phyloP scores from a whole-genome alignment of 106 monocot species.

The Triglochin maritima region DNA sequence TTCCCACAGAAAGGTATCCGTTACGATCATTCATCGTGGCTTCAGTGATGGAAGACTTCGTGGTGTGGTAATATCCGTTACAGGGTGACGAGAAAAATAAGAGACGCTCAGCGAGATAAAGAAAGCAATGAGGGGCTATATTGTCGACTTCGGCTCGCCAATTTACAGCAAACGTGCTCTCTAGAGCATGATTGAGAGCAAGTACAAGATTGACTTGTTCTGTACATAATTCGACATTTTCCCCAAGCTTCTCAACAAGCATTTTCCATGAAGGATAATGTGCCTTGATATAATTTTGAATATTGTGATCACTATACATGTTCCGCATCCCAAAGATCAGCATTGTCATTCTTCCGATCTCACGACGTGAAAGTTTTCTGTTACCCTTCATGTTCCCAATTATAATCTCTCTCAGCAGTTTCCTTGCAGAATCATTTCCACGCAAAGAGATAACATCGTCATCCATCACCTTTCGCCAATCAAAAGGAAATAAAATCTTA shows the following conservation, averaged over 20 bases:
- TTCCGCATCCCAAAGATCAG: constrained; percentile 18
- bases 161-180: constrained; percentile 3
- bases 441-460: constrained; percentile 8
- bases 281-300: too few species aligned
- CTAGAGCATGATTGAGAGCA: constrained; percentile 6
- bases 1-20: not conserved
- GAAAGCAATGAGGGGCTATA: constrained; percentile 29
- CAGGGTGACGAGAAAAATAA: constrained; percentile 21
- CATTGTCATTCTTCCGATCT: constrained; percentile 28
- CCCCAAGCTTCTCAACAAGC: constrained; percentile 5
- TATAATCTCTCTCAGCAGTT: constrained; percentile 11
- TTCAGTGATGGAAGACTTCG: constrained; percentile 25
- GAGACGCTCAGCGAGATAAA: constrained; percentile 33
- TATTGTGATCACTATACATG: not conserved
- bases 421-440: constrained; percentile 4
- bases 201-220: not conserved
- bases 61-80: constrained; percentile 7
- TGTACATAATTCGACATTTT: not conserved
- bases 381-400: constrained; percentile 1
- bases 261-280: constrained; percentile 11
- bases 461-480: constrained; percentile 8
- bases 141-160: constrained; percentile 24
- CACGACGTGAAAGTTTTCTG: constrained; percentile 18
- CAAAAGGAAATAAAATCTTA: constrained; percentile 18
- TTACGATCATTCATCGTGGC: not conserved